These are phyloP conservation scores for Melanomma pulvis-pyrius DNA, from an alignment of 495 filamentous ascomycete species.

Conservation along the genomic window DNA sequence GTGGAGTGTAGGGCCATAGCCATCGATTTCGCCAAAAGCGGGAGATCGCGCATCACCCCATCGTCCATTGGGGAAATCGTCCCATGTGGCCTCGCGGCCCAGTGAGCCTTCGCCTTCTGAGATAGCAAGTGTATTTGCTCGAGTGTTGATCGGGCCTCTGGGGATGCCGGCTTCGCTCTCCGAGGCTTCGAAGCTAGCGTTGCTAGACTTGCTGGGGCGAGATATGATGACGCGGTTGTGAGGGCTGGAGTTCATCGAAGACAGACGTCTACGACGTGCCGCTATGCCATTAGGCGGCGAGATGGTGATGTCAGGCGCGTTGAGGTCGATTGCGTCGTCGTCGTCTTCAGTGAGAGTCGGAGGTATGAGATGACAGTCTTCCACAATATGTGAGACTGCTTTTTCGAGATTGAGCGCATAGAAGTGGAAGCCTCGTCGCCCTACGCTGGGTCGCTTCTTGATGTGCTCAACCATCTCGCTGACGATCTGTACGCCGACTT, in stretches of 20 bases:
- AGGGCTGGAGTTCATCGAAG: conserved; percentile 62
- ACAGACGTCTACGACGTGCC: conserved; percentile 38
- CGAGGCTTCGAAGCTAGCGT: conserved; percentile 67
- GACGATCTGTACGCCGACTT: conserved; percentile 64
- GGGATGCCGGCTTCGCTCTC: conserved; percentile 66
- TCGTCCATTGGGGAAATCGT: conserved; percentile 96
- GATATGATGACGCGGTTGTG: conserved; percentile 84
- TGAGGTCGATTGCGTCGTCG: conserved; percentile 52
- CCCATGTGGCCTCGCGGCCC: conserved; percentile 96
- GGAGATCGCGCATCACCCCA: conserved; percentile 84
- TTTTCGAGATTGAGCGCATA: conserved; percentile 98
- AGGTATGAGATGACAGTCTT: conserved; percentile 81
- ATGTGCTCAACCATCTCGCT: conserved; percentile 71
- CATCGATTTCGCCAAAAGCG: conserved; percentile 94
- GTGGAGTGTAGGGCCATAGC: conserved; percentile 89
- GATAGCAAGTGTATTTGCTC: conserved; percentile 84
- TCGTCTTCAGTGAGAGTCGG: conserved; percentile 34
- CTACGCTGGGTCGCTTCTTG: conserved; percentile 59
- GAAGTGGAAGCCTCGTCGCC: conserved; percentile 87
- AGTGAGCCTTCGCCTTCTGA: conserved; percentile 90
- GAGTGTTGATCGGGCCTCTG: conserved; percentile 61
- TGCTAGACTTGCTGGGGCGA: conserved; percentile 48
- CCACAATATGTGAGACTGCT: conserved; percentile 88
- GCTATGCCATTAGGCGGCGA: conserved; percentile 32
- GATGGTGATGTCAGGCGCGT: conserved; percentile 49